A percentile compares a stretch with the other conserved stretches of the same genome.
These are phyloP conservation scores for Puccinia triticina DNA, from an alignment of 1,284 basidiomycete genomes.

Conservation along the genomic window DNA sequence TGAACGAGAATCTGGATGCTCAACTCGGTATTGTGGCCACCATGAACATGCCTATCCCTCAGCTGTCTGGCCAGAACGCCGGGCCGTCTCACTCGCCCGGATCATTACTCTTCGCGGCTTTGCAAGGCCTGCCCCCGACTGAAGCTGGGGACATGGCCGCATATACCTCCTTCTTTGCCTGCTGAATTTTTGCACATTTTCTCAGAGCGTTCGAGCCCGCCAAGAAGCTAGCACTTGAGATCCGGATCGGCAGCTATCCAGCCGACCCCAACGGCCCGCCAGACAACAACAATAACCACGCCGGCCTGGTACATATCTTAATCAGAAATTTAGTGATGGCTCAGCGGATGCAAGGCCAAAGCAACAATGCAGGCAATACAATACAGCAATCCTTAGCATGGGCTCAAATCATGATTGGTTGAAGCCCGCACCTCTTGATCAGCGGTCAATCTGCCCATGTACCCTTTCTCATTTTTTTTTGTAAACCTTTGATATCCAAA, in stretches of 20 bases:
- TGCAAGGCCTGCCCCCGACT: constrained; percentile 62
- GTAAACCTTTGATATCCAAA: too few relatives aligned
- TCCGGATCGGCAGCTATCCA: constrained; percentile 56
- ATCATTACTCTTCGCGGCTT: constrained; percentile 63
- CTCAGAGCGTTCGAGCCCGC: constrained; percentile 65
- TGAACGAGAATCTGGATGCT: constrained; percentile 61
- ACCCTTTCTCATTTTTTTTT: too few relatives aligned
- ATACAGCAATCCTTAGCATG: constrained; percentile 72
- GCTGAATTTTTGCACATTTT: constrained; percentile 64
- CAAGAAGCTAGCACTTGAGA: constrained; percentile 64
- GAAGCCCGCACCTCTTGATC: too few relatives aligned
- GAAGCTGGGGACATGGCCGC: constrained; percentile 62
- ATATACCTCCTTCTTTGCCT: constrained; percentile 64
- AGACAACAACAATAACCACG: constrained; percentile 64
- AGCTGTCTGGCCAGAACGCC: constrained; percentile 43
- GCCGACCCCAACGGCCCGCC: constrained; percentile 60
- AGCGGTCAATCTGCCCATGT: too few relatives aligned
- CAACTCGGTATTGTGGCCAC: constrained; percentile 65
- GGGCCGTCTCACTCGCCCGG: constrained; percentile 62
- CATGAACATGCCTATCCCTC: constrained; percentile 59
- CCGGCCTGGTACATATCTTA: constrained; percentile 64
- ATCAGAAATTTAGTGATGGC: constrained; percentile 70
- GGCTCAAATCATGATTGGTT: constrained; percentile 84
- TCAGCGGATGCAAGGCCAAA: constrained; percentile 64
- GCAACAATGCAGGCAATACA: constrained; percentile 60